Evolutionary conservation across 495 filamentous ascomycete genomes (phyloP).

Genomic region (Pyrenula massariospora): DNA sequence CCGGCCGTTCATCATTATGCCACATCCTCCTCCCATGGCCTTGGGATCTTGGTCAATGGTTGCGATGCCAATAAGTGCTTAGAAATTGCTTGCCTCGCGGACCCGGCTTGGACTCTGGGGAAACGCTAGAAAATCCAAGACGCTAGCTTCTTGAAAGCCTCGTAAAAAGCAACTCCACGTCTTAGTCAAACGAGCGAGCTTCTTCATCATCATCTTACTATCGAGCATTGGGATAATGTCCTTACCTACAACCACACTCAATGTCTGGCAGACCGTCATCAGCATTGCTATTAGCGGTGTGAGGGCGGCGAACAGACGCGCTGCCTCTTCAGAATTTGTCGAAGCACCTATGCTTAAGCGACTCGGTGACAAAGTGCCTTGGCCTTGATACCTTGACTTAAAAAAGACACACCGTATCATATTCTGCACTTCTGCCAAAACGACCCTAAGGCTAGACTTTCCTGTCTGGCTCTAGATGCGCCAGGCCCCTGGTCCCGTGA

Average conservation of each 20-base stretch:
- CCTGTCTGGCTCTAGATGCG: not conserved
- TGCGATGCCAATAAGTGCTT: not conserved
- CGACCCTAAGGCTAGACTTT: not conserved
- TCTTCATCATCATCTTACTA: too few species aligned
- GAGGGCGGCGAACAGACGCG: not conserved
- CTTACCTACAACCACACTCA: not conserved
- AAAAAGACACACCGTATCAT: not conserved
- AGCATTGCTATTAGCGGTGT: not conserved
- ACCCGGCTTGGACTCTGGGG: not conserved
- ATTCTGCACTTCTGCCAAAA: not conserved
- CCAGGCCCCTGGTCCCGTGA: not conserved
- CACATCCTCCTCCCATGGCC: not conserved
- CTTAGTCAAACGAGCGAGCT: not conserved
- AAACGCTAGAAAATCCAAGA: not conserved
- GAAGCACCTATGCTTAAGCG: not conserved
- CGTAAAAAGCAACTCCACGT: not conserved
- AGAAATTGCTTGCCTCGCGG: not conserved
- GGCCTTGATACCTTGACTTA: not conserved
- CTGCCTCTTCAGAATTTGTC: not conserved
- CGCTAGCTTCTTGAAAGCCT: not conserved
- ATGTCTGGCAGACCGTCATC: not conserved
- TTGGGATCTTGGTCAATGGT: not conserved
- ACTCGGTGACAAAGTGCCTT: not conserved
- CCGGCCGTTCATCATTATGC: too few species aligned
- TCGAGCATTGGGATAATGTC: not conserved